A percentile compares a stretch with the other conserved stretches of the same genome.
These are phyloP conservation scores for Trametopsis cervina DNA, from an alignment of 768 basidiomycete genomes.

Conservation along the genomic window DNA sequence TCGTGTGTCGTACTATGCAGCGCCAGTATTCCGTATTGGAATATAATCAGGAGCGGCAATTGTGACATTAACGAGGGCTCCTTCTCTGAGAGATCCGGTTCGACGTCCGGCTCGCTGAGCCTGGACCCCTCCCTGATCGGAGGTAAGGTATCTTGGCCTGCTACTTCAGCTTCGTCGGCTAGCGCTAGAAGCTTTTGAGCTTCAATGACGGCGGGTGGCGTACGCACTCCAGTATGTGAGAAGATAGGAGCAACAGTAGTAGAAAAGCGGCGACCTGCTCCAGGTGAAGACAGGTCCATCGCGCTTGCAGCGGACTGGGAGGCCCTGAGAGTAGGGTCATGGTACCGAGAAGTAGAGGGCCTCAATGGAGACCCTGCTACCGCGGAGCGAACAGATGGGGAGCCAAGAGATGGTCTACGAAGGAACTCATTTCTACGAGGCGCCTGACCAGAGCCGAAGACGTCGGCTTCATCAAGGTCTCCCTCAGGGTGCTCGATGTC, in stretches of 20 bases:
- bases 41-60: slow-evolving; percentile 77
- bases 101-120: slow-evolving; percentile 23
- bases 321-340: slow-evolving; percentile 8
- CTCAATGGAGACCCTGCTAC: slow-evolving; percentile 21
- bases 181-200: slow-evolving; percentile 56
- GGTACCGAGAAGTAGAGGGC: slow-evolving; percentile 25
- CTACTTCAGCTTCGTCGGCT: slow-evolving; percentile 27
- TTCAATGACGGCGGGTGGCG: slow-evolving; percentile 69
- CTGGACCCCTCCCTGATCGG: slow-evolving; percentile 44
- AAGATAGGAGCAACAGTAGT: slow-evolving; percentile 69
- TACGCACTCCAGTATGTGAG: slow-evolving; percentile 73
- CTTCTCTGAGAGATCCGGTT: slow-evolving; percentile 41
- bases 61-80: slow-evolving; percentile 62
- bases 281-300: slow-evolving; percentile 16
- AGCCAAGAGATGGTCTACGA: slow-evolving; percentile 12
- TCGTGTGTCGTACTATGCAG: slow-evolving; percentile 87
- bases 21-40: slow-evolving; percentile 87
- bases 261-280: slow-evolving; percentile 45
- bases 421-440: slow-evolving; percentile 16
- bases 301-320: slow-evolving; percentile 11
- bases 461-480: slow-evolving; percentile 20
- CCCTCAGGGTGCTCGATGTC: slow-evolving; percentile 22
- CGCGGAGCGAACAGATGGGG: slow-evolving; percentile 1
- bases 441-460: slow-evolving; percentile 12
- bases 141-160: slow-evolving; percentile 33